These are phyloP conservation scores for Nephelium lappaceum DNA, from an alignment of 345 rosid species.

Conservation along the genomic window DNA sequence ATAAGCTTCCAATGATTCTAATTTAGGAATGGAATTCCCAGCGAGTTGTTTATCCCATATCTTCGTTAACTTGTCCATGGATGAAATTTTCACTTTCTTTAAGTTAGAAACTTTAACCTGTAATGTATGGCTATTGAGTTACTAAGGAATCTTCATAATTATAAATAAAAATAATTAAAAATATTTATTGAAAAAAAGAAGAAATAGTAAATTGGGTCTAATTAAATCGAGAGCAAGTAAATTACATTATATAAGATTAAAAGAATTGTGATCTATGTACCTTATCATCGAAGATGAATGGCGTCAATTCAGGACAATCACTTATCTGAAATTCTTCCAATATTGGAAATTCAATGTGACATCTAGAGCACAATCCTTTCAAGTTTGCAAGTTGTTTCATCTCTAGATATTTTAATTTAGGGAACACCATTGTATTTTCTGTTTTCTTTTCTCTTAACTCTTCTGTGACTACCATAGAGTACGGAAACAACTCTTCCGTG, in stretches of 20 bases:
- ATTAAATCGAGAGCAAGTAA: neutral
- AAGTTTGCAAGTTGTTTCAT: too few relatives aligned
- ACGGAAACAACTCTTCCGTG: neutral
- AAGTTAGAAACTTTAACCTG: slow-evolving; percentile 24
- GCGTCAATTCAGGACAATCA: neutral
- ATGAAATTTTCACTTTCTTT: neutral
- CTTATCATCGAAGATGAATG: slow-evolving; percentile 3
- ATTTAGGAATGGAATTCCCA: neutral
- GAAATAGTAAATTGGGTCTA: too few relatives aligned
- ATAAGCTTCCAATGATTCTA: neutral
- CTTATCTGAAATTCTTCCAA: neutral
- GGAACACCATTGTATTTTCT: neutral
- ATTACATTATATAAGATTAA: too few relatives aligned
- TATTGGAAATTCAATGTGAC: neutral
- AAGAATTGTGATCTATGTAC: neutral
- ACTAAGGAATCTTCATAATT: neutral
- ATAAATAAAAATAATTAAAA: too few relatives aligned
- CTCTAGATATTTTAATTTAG: too few relatives aligned
- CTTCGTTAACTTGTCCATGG: slow-evolving; percentile 4
- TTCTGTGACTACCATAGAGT: neutral
- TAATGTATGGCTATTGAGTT: neutral
- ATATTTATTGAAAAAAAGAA: too few relatives aligned
- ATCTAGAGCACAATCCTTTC: too few relatives aligned
- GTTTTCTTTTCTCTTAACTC: neutral
- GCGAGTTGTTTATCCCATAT: slow-evolving; percentile 8